Percentiles rank a stretch among this genome's conserved stretches.
These are phyloP conservation scores for Coprinellus micaceus DNA, from an alignment of 768 basidiomycete species.

Conservation along the genomic window DNA sequence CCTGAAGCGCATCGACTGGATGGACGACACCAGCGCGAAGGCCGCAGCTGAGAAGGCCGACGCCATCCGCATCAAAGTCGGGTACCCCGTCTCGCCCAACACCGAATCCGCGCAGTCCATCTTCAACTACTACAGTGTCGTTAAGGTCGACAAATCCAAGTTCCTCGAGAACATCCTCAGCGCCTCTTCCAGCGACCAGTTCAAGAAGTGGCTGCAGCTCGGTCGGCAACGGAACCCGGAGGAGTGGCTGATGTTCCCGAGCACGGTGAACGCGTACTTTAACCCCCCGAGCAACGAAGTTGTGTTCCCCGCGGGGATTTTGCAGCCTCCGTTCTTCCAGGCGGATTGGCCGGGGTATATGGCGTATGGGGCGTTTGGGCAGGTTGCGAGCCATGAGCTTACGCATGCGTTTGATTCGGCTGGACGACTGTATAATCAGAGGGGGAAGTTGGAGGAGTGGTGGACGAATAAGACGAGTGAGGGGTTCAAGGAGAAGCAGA, in stretches of 20 bases:
- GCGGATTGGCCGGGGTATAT: conserved; percentile 85
- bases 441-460: conserved; percentile 87
- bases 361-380: conserved; percentile 89
- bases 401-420: conserved; percentile 92
- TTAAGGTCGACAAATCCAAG: conserved; percentile 59
- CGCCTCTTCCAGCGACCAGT: conserved; percentile 52
- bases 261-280: conserved; percentile 86
- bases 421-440: conserved; percentile 85
- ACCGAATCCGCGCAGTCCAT: conserved; percentile 69
- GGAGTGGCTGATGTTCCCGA: conserved; percentile 86
- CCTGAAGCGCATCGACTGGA: conserved; percentile 77
- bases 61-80: conserved; percentile 85
- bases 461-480: conserved; percentile 87
- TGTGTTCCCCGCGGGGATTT: conserved; percentile 94
- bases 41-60: conserved; percentile 87
- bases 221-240: conserved; percentile 66
- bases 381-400: conserved; percentile 89
- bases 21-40: conserved; percentile 78
- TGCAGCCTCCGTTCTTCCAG: conserved; percentile 89
- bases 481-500: conserved; percentile 76
- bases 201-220: conserved; percentile 71
- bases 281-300: conserved; percentile 88
- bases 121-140: conserved; percentile 65
- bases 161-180: conserved; percentile 86
- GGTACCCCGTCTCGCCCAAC: conserved; percentile 86